Evolutionary conservation across 192 early-diverging fungal genomes (phyloP).

Genomic region (Backusella westeae): DNA sequence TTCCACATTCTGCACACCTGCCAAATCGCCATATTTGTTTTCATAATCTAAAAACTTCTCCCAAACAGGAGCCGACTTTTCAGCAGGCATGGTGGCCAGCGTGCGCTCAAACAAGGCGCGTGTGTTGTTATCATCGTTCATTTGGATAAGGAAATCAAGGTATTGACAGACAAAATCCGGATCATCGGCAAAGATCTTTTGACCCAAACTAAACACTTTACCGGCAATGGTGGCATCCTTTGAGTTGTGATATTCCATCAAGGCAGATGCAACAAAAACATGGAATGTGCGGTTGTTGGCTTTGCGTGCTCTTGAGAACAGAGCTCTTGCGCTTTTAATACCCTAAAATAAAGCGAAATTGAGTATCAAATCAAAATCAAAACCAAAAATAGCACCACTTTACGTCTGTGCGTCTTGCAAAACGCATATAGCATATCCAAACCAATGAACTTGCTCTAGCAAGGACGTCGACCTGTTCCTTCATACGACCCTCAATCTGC

Average conservation of each 20-base stretch:
- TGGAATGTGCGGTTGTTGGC: slow-evolving; percentile 75
- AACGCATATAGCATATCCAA: slow-evolving; percentile 91
- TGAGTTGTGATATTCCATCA: slow-evolving; percentile 91
- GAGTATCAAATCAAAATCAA: neutral
- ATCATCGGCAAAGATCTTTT: slow-evolving; percentile 77
- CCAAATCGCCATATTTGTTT: slow-evolving; percentile 84
- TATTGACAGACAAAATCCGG: slow-evolving; percentile 77
- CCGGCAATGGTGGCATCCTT: slow-evolving; percentile 83
- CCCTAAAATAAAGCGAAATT: slow-evolving; percentile 41
- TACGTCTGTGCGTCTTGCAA: slow-evolving; percentile 74
- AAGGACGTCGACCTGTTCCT: slow-evolving; percentile 52
- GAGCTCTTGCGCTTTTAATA: slow-evolving; percentile 64
- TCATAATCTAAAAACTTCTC: slow-evolving; percentile 80
- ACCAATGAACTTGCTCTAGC: slow-evolving; percentile 62
- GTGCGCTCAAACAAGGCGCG: slow-evolving; percentile 90
- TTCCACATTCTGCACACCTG: slow-evolving; percentile 72
- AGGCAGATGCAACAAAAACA: slow-evolving; percentile 82
- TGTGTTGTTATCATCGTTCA: slow-evolving; percentile 92
- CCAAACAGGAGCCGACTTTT: slow-evolving; percentile 79
- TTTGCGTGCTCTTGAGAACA: slow-evolving; percentile 81
- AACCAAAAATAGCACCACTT: slow-evolving; percentile 17
- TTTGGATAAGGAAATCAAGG: slow-evolving; percentile 80
- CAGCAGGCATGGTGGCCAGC: slow-evolving; percentile 63
- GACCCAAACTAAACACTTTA: slow-evolving; percentile 87
- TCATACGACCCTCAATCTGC: slow-evolving; percentile 57